Percentiles rank a stretch among this genome's conserved stretches.
Conservation (phyloP, 257 asterid species). For the Capsicum baccatum region DNA sequence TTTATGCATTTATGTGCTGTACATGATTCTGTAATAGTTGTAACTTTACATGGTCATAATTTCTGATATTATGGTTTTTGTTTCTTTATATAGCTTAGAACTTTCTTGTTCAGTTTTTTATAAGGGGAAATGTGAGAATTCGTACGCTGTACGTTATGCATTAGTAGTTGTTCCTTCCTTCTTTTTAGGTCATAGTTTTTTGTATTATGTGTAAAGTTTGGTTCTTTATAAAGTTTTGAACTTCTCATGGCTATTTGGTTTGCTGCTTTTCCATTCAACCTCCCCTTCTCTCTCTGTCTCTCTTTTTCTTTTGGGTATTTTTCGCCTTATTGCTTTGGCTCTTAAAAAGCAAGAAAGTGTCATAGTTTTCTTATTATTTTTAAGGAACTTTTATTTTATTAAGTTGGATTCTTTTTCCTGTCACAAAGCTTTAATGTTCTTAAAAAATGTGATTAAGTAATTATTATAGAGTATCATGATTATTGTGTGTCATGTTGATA, state of each 20-base stretch:
- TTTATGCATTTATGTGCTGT: background rate
- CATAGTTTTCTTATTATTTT: background rate
- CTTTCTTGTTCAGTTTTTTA: background rate
- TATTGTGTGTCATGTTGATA: background rate
- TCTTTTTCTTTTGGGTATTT: background rate
- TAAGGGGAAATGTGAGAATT: background rate
- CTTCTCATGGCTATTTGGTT: background rate
- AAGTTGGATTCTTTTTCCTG: background rate
- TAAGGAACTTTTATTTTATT: background rate
- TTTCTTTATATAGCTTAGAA: background rate
- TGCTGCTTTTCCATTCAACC: constrained; percentile 1
- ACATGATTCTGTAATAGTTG: background rate
- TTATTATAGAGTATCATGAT: background rate
- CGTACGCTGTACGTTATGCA: background rate
- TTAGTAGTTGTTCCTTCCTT: background rate
- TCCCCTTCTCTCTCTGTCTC: background rate
- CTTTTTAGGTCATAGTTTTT: background rate
- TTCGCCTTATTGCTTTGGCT: background rate
- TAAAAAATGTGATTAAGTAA: background rate
- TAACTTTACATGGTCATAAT: background rate
- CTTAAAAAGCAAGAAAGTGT: background rate
- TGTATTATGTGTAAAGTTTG: background rate
- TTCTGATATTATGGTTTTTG: background rate
- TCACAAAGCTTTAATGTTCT: background rate
- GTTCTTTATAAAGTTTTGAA: background rate